These are phyloP conservation scores for Spizellomyces sp. DNA, from an alignment of 192 early-diverging fungal genomes.

Conservation along the genomic window DNA sequence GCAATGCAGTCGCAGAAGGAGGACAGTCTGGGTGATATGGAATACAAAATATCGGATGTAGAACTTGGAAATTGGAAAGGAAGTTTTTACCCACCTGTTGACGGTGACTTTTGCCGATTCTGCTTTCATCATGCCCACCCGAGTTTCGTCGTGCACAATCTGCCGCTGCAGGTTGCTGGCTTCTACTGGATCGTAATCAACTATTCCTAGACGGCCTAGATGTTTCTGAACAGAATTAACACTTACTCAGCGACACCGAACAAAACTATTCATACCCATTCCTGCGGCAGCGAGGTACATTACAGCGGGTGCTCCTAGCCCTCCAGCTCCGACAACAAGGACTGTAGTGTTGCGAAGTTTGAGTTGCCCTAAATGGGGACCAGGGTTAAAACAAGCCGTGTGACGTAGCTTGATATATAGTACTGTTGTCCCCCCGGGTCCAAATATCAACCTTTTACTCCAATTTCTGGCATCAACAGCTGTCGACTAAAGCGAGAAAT, in stretches of 20 bases:
- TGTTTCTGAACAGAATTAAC: neutral
- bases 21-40: constrained; percentile 56
- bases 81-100: constrained; percentile 36
- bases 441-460: constrained; percentile 52
- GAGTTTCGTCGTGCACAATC: constrained; percentile 82
- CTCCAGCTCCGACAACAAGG: constrained; percentile 92
- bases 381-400: neutral
- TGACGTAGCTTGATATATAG: neutral
- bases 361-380: constrained; percentile 64
- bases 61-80: neutral
- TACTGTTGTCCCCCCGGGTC: neutral
- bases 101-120: constrained; percentile 70
- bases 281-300: constrained; percentile 91
- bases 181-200: constrained; percentile 92
- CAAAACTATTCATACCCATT: constrained; percentile 54
- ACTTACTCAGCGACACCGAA: neutral
- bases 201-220: constrained; percentile 73
- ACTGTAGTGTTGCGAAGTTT: constrained; percentile 73
- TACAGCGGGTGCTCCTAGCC: constrained; percentile 84
- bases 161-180: constrained; percentile 93
- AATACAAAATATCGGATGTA: neutral
- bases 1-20: constrained; percentile 62
- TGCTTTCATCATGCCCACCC: constrained; percentile 71
- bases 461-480: constrained; percentile 79
- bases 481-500: constrained; percentile 85